A percentile compares a stretch with the other conserved stretches of the same genome.
Conservation (phyloP, 73 alveolate genomes). For the Paramecium pentaurelia region DNA sequence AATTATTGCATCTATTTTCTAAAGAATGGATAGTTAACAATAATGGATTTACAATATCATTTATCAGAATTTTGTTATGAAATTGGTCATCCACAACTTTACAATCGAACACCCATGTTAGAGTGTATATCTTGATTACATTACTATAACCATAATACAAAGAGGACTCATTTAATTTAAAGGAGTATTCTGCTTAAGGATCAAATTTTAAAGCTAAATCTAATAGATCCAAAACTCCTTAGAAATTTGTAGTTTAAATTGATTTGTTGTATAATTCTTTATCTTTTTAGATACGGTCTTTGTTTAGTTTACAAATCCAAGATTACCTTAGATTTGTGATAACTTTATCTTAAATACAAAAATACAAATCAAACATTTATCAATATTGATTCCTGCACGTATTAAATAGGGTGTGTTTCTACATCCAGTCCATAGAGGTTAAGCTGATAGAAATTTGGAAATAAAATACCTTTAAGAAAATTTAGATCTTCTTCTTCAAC, state of each 20-base stretch:
- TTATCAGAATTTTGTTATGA: not conserved
- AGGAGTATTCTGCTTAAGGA: conserved; percentile 29
- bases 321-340: not conserved
- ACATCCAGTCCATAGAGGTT: conserved; percentile 27
- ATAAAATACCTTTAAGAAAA: not conserved
- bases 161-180: not conserved
- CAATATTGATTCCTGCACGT: not conserved
- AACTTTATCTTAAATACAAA: not conserved
- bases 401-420: conserved; percentile 28
- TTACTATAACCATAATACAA: not conserved
- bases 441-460: not conserved
- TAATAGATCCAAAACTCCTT: not conserved
- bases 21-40: not conserved
- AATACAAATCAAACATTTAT: not conserved
- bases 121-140: not conserved
- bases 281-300: not conserved
- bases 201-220: conserved; percentile 38
- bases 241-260: not conserved
- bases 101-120: conserved; percentile 21
- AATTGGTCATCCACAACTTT: not conserved
- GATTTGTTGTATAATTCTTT: conserved; percentile 6
- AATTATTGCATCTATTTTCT: not conserved
- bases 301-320: not conserved
- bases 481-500: not conserved
- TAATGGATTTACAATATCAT: not conserved